Percentiles rank a stretch among this genome's conserved stretches.
These are phyloP conservation scores for Penicillium sp. DNA, from an alignment of 2,329 filamentous ascomycete species.

Conservation along the genomic window DNA sequence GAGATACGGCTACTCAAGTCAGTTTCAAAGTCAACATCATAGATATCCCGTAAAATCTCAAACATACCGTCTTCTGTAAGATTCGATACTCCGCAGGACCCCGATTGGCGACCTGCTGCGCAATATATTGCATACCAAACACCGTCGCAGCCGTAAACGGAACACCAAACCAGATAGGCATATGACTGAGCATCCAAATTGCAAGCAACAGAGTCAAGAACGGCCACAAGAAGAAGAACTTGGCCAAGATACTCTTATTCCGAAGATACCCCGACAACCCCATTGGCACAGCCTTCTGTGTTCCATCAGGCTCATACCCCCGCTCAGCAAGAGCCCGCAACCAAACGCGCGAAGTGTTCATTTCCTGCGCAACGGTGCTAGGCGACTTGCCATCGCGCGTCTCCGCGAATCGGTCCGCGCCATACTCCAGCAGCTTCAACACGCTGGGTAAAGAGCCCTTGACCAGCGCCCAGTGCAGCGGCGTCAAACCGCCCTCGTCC, in stretches of 20 bases:
- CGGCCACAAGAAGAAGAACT: constrained; percentile 89
- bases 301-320: constrained; percentile 80
- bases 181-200: constrained; percentile 71
- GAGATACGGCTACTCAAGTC: constrained; percentile 72
- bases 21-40: constrained; percentile 6
- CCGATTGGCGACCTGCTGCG: constrained; percentile 76
- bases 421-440: constrained; percentile 93
- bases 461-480: constrained; percentile 93
- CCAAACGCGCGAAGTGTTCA: constrained; percentile 84
- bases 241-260: constrained; percentile 75
- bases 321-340: constrained; percentile 79
- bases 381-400: constrained; percentile 91
- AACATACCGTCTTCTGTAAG: constrained; percentile 81
- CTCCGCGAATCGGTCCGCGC: constrained; percentile 87
- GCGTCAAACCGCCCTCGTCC: constrained; percentile 92
- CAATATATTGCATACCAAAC: constrained; percentile 72
- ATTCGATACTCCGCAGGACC: constrained; percentile 86
- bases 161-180: constrained; percentile 75
- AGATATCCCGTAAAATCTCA: background rate
- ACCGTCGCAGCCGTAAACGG: constrained; percentile 69
- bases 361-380: constrained; percentile 79
- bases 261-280: constrained; percentile 75
- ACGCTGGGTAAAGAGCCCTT: constrained; percentile 89
- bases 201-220: constrained; percentile 74
- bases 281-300: constrained; percentile 69